phyloP scores from a whole-genome alignment of 345 rosid species.

The Xanthoceras sorbifolium region DNA sequence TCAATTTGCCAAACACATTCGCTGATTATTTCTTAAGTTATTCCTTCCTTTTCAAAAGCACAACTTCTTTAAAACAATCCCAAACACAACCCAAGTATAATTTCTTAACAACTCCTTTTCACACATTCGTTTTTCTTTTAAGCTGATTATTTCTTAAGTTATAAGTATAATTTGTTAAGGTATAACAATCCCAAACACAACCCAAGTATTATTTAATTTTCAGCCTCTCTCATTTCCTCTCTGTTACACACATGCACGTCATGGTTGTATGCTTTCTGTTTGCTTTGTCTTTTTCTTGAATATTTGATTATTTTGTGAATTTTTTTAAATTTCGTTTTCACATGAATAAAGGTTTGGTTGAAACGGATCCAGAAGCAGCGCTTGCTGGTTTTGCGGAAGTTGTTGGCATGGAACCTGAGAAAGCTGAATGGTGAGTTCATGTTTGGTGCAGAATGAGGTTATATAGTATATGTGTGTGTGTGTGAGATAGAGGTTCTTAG shows the following conservation, averaged over 20 bases:
- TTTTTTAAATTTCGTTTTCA: slow-evolving; percentile 4
- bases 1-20: too few species aligned
- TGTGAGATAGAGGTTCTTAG: not conserved
- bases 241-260: too few species aligned
- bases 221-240: not conserved
- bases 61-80: not conserved
- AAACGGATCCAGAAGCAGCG: slow-evolving; percentile 89
- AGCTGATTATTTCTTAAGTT: not conserved
- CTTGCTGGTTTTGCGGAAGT: slow-evolving; percentile 95
- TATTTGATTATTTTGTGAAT: not conserved
- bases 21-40: too few species aligned
- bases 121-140: not conserved
- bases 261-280: not conserved
- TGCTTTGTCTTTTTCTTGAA: not conserved
- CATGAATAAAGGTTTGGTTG: slow-evolving; percentile 66
- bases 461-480: not conserved
- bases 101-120: not conserved
- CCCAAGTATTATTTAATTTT: not conserved
- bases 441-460: not conserved
- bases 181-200: not conserved
- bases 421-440: slow-evolving; percentile 86
- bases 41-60: too few species aligned
- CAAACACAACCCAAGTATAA: not conserved
- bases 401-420: slow-evolving; percentile 93
- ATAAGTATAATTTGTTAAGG: not conserved